Evolutionary conservation across 2,329 filamentous ascomycete genomes (phyloP), one percentile per base, ranked within the genome.

Genomic region (Penicillium italicum): DNA sequence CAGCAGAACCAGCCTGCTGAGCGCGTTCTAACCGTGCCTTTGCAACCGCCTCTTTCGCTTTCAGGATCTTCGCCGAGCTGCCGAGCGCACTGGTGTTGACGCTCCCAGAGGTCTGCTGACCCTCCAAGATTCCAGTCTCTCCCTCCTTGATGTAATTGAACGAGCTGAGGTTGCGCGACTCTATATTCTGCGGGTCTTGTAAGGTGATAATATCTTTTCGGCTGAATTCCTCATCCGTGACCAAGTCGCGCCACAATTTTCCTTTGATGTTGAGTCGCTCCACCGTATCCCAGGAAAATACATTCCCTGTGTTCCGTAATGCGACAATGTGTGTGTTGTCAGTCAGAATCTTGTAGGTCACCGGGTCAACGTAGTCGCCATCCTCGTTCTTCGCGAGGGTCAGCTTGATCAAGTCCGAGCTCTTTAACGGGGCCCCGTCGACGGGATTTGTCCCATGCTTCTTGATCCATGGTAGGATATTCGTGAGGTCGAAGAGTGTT

Each of bases 311-410:
- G 53, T 81, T 88, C 55, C 85, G 82, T 60, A 99, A 81, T 16
- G 92, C 93, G 43, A 97, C 90, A 56, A 99, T 90, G 74, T 97
- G 94, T 4, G 94, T 97, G 74, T 97, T 97, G 72, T 99, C 91
- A 44, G 94, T 99, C 68, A 99, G 91, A 40, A 96, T 89, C 74
- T 99, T 99, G 80, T 90, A 97, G 0, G 92, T 97, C 44, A 99
- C 93, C 0, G 94, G 95, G 68, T 99, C 94, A 60, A 97, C 90
- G 67, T 94, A 89, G 66, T 97, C 94, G 50, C 85, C 89, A 58
- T 92, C 88, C 50, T 92, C 89, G 73, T 97, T 99, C 72, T 93
- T 92, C 57, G 90, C 83, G 74, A 97, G 96, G 70, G 92, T 88
- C 61, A 99, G 84, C 69, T 91, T 91, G 70, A 97, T 91, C 47